Conservation (phyloP, 352 stramenopile species). For the Halophytophthora batemanensis region DNA sequence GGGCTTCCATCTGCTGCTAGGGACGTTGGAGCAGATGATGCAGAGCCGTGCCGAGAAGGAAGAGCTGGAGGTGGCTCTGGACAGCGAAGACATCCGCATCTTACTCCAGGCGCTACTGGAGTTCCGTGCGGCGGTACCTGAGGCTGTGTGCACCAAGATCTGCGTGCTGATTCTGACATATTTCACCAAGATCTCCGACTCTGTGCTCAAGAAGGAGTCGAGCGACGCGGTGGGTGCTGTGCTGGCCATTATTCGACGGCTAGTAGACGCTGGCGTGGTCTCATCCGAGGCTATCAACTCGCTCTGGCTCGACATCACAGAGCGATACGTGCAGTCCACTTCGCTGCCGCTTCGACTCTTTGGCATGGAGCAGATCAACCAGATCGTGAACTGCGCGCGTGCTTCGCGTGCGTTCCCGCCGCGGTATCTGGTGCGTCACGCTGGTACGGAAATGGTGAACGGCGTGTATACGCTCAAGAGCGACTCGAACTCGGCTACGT, state of each 20-base stretch:
- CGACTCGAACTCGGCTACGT: constrained; percentile 60
- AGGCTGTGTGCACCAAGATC: constrained; percentile 59
- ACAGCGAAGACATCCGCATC: constrained; percentile 80
- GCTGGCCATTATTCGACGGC: constrained; percentile 70
- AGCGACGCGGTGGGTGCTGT: constrained; percentile 80
- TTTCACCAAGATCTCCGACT: constrained; percentile 73
- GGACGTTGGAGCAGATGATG: constrained; percentile 72
- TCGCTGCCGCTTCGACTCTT: constrained; percentile 93
- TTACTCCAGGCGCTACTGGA: constrained; percentile 79
- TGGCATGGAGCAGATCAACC: constrained; percentile 92
- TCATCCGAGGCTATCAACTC: constrained; percentile 56
- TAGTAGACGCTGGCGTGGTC: constrained; percentile 66
- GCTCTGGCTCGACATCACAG: constrained; percentile 81
- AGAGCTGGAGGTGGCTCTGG: constrained; percentile 52
- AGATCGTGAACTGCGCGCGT: constrained; percentile 88
- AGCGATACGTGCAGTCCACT: constrained; percentile 87
- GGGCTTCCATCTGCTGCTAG: constrained; percentile 71
- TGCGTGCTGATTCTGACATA: constrained; percentile 82
- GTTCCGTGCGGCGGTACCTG: constrained; percentile 61
- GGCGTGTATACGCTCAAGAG: constrained; percentile 89
- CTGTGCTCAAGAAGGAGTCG: constrained; percentile 82
- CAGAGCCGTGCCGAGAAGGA: constrained; percentile 37
- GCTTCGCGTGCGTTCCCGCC: constrained; percentile 83
- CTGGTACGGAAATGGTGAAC: constrained; percentile 92
- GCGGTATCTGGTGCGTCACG: constrained; percentile 86